A percentile compares a stretch with the other conserved stretches of the same genome.
Evolutionary conservation across 108 stramenopile species (phyloP).

Genomic region (Poteriospumella lacustris): DNA sequence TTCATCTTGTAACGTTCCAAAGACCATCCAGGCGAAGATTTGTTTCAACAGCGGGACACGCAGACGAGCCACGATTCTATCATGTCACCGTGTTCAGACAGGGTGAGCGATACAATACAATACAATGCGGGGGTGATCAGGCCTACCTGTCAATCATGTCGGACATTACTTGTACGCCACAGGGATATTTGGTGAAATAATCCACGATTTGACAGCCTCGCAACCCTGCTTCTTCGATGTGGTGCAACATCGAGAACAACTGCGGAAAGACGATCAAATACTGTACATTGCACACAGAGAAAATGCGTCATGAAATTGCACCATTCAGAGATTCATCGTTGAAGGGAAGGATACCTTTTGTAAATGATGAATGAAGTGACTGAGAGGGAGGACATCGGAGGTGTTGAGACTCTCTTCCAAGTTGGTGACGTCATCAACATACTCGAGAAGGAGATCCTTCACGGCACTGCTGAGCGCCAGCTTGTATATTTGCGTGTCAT

Average conservation of each 20-base stretch:
- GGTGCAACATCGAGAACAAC: slow-evolving; percentile 1
- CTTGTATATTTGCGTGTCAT: neutral
- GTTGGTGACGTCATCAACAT: neutral
- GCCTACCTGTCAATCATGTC: slow-evolving; percentile 1
- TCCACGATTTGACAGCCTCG: slow-evolving; percentile 19
- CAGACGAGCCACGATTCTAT: slow-evolving; percentile 4
- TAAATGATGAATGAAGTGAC: neutral
- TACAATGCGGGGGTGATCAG: neutral
- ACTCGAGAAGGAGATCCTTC: slow-evolving; percentile 1
- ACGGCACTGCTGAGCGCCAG: neutral
- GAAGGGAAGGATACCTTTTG: slow-evolving; percentile 18
- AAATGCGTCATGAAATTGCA: neutral
- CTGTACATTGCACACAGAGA: neutral
- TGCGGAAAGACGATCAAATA: slow-evolving; percentile 15
- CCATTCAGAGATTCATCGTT: neutral
- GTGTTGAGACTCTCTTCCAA: neutral
- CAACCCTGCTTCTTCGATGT: neutral
- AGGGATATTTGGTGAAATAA: neutral
- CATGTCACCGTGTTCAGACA: neutral
- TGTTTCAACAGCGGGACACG: slow-evolving; percentile 13
- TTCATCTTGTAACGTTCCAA: neutral
- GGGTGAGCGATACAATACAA: neutral
- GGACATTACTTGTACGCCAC: neutral
- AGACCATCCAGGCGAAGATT: slow-evolving; percentile 17
- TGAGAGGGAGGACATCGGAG: neutral